A percentile compares a stretch with the other conserved stretches of the same genome.
phyloP scores from a whole-genome alignment of 768 basidiomycete genomes.

The Mycena sanguinolenta region DNA sequence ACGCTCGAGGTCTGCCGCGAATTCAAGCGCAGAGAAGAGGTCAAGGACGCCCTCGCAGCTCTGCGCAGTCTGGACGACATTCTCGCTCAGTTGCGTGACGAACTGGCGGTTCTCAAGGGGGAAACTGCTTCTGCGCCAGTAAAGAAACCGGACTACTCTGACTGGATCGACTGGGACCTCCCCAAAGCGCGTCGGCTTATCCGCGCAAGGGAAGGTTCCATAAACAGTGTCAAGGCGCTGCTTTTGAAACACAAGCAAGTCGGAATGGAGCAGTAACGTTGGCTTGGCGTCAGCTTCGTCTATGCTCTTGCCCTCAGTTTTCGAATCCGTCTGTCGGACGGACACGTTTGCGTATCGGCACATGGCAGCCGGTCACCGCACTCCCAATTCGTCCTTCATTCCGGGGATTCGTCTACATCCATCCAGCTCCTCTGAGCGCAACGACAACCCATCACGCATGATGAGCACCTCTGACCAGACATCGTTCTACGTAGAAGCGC shows the following conservation, averaged over 20 bases:
- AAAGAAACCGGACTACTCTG: constrained; percentile 63
- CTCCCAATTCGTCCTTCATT: neutral
- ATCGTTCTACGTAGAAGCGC: constrained; percentile 14
- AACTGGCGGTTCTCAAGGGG: constrained; percentile 50
- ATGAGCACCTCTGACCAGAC: constrained; percentile 12
- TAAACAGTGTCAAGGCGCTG: constrained; percentile 70
- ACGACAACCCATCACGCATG: constrained; percentile 10
- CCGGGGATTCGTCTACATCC: neutral
- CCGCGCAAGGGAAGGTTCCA: constrained; percentile 76
- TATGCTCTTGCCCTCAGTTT: neutral
- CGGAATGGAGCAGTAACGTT: neutral
- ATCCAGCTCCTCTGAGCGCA: neutral
- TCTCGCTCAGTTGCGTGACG: constrained; percentile 66
- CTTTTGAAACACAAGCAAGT: constrained; percentile 56
- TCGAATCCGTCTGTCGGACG: constrained; percentile 15
- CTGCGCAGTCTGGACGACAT: constrained; percentile 73
- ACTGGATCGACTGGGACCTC: constrained; percentile 59
- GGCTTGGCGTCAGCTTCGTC: constrained; percentile 1
- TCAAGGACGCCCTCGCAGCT: constrained; percentile 70
- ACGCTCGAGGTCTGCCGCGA: constrained; percentile 78
- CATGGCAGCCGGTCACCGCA: neutral
- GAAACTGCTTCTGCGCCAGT: constrained; percentile 24
- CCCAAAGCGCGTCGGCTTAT: constrained; percentile 76
- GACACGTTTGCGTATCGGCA: constrained; percentile 15
- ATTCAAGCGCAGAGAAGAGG: constrained; percentile 77